phyloP scores from a whole-genome alignment of 805 yeast species.

The Candida morakotiae region DNA sequence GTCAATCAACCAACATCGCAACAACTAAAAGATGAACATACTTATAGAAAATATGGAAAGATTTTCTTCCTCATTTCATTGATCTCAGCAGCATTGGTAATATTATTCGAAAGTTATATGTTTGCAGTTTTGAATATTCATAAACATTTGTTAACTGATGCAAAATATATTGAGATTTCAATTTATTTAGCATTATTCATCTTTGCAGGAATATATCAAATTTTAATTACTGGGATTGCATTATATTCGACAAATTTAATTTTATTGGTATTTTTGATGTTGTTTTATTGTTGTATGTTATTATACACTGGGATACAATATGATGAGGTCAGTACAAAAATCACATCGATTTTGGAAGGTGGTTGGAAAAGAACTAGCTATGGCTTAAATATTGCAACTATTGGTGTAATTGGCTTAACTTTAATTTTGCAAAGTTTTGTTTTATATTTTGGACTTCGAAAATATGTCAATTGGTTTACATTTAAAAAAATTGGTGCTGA shows the following conservation, averaged over 20 bases:
- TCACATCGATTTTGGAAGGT: conserved; percentile 14
- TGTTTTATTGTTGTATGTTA: conserved; percentile 40
- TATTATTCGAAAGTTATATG: conserved; percentile 36
- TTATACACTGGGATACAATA: conserved; percentile 46
- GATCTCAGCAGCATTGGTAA: conserved; percentile 27
- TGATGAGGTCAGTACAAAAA: conserved; percentile 29
- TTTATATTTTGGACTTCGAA: conserved; percentile 27
- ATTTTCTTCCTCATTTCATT: conserved; percentile 27
- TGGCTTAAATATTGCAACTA: conserved; percentile 41
- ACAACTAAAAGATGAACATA: conserved; percentile 4
- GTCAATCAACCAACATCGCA: background rate
- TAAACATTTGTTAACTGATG: conserved; percentile 12
- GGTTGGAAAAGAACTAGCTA: conserved; percentile 28
- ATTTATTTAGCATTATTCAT: conserved; percentile 46
- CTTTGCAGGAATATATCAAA: conserved; percentile 43
- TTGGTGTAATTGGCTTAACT: conserved; percentile 35
- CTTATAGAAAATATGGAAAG: background rate
- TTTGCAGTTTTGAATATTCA: conserved; percentile 37
- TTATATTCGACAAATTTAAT: conserved; percentile 36
- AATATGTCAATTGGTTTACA: conserved; percentile 43
- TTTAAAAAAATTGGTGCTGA: conserved; percentile 48
- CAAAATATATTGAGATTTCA: conserved; percentile 25
- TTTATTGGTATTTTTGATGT: conserved; percentile 33
- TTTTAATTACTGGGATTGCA: conserved; percentile 35
- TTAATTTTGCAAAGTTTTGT: conserved; percentile 26